Evolutionary conservation across 192 early-diverging fungal genomes (phyloP).

Genomic region (Backusella tarrabulga): DNA sequence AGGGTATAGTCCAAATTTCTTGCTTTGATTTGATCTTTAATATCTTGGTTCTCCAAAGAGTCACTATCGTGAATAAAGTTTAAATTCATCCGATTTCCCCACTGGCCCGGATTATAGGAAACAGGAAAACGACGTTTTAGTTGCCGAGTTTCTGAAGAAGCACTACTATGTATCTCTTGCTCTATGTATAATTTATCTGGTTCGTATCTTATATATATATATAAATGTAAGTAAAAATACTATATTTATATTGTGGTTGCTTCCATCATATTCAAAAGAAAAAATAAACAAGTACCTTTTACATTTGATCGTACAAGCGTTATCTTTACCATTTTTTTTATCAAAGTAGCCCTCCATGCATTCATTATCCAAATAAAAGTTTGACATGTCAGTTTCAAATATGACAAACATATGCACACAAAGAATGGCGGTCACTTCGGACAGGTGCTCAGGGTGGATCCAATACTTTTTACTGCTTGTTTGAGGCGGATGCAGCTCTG

Average conservation of each 20-base stretch:
- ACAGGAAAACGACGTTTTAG: constrained; percentile 34
- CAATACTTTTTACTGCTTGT: constrained; percentile 66
- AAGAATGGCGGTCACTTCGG: constrained; percentile 84
- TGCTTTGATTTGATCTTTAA: constrained; percentile 53
- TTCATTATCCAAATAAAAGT: constrained; percentile 88
- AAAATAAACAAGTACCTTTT: constrained; percentile 64
- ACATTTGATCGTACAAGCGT: constrained; percentile 78
- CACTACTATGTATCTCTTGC: neutral
- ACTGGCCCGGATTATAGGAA: constrained; percentile 68
- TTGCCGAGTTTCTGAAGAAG: neutral
- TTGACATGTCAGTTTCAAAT: constrained; percentile 77
- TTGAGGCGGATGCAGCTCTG: constrained; percentile 2
- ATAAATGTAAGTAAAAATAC: constrained; percentile 55
- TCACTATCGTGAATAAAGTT: constrained; percentile 57
- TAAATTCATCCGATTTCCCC: constrained; percentile 71
- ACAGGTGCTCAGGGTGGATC: constrained; percentile 88
- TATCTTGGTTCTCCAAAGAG: constrained; percentile 52
- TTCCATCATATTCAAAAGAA: neutral
- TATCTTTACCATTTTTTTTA: constrained; percentile 75
- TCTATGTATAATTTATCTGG: neutral
- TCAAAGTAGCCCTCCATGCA: constrained; percentile 80
- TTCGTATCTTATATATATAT: constrained; percentile 53
- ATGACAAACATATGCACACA: constrained; percentile 81
- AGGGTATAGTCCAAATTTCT: constrained; percentile 65
- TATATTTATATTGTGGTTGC: neutral